phyloP scores from a whole-genome alignment of 2,329 filamentous ascomycete genomes.

The Chaetomium olivaceum region DNA sequence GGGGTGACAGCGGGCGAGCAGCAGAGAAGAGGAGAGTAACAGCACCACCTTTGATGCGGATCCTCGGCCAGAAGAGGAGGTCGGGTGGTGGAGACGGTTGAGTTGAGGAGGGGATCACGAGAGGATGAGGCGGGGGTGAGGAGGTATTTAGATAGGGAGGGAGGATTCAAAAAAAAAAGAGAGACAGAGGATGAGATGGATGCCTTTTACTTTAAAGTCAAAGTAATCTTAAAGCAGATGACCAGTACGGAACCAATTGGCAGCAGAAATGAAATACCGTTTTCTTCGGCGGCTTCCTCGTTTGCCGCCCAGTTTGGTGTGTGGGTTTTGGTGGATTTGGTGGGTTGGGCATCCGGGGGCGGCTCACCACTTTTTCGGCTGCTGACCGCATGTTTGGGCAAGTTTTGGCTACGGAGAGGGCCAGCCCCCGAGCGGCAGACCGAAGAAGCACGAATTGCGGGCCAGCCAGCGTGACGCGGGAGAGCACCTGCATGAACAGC shows the following conservation, averaged over 20 bases:
- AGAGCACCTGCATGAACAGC: conserved; percentile 21
- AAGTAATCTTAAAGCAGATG: not conserved
- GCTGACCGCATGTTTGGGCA: conserved; percentile 28
- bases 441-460: conserved; percentile 19
- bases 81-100: conserved; percentile 17
- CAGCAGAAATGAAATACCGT: not conserved
- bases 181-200: not conserved
- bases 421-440: conserved; percentile 18
- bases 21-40: not conserved
- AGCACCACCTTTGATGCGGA: conserved; percentile 1
- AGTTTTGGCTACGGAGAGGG: conserved; percentile 11
- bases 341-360: conserved; percentile 15
- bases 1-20: conserved; percentile 9
- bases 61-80: conserved; percentile 18
- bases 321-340: not conserved
- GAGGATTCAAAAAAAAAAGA: not conserved
- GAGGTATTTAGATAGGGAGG: not conserved
- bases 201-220: not conserved
- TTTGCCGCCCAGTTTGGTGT: not conserved
- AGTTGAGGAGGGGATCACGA: conserved; percentile 15
- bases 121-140: not conserved
- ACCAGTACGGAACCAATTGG: conserved; percentile 1
- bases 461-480: conserved; percentile 20
- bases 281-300: not conserved
- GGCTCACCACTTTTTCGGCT: conserved; percentile 16